Conservation (phyloP, 2,329 filamentous ascomycete species). For the Fusarium sambucinum region DNA sequence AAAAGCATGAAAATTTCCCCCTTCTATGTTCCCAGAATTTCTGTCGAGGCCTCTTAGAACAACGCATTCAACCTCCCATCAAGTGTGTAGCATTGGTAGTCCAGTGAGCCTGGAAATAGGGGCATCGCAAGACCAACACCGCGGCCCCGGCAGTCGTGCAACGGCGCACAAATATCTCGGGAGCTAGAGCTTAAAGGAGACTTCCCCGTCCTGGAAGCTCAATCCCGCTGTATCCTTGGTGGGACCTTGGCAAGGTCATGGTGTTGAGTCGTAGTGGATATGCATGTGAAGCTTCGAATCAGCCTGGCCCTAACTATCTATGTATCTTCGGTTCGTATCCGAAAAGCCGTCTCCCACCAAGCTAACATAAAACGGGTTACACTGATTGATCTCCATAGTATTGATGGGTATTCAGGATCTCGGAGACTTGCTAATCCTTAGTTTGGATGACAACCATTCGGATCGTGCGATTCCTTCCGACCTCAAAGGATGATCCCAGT, state of each 20-base stretch:
- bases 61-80: constrained; percentile 3
- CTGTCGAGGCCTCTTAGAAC: constrained; percentile 1
- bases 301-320: constrained; percentile 17
- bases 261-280: constrained; percentile 23
- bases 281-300: constrained; percentile 18
- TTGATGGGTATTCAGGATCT: constrained; percentile 3
- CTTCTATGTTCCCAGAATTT: neutral
- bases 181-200: constrained; percentile 29
- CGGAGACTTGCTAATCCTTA: constrained; percentile 3
- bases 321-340: constrained; percentile 29
- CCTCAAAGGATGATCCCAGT: constrained; percentile 11
- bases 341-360: constrained; percentile 8
- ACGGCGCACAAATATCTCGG: constrained; percentile 20
- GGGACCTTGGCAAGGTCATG: constrained; percentile 24
- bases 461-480: constrained; percentile 5
- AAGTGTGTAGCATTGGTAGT: constrained; percentile 20
- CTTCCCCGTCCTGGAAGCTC: constrained; percentile 34
- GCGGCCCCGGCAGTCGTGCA: constrained; percentile 36
- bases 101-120: constrained; percentile 27
- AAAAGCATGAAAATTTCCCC: constrained; percentile 1
- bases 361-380: constrained; percentile 10
- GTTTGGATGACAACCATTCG: constrained; percentile 6
- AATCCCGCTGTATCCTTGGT: constrained; percentile 15
- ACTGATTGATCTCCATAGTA: constrained; percentile 3
- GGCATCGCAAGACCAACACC: constrained; percentile 29